Evolutionary conservation across 2,329 filamentous ascomycete genomes (phyloP).

Genomic region (Fusarium nodosum): DNA sequence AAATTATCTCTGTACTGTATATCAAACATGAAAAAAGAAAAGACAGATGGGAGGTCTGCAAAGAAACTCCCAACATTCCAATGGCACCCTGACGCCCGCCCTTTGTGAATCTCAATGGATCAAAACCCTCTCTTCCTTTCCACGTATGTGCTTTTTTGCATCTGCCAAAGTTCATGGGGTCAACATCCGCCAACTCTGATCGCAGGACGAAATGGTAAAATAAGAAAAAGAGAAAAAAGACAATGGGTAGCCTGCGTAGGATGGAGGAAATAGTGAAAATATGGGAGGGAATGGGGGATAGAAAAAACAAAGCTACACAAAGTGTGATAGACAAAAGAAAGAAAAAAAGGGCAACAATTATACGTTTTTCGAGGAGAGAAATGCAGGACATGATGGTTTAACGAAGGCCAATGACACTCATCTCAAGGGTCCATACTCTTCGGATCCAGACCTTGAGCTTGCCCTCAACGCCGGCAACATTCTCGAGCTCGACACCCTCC

Average conservation of each 20-base stretch:
- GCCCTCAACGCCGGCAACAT: slow-evolving; percentile 90
- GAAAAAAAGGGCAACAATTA: slow-evolving; percentile 29
- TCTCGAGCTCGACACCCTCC: slow-evolving; percentile 93
- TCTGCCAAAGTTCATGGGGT: slow-evolving; percentile 32
- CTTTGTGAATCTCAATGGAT: slow-evolving; percentile 45
- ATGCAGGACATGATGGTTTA: slow-evolving; percentile 51
- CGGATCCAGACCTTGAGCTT: slow-evolving; percentile 98
- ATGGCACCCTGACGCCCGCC: slow-evolving; percentile 50
- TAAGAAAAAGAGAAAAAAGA: slow-evolving; percentile 22
- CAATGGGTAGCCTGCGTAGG: slow-evolving; percentile 29
- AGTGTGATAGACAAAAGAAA: slow-evolving; percentile 40
- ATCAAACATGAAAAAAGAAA: slow-evolving; percentile 31
- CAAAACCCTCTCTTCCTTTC: slow-evolving; percentile 36
- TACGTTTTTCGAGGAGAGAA: slow-evolving; percentile 16
- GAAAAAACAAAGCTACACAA: slow-evolving; percentile 37
- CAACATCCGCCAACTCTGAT: slow-evolving; percentile 33
- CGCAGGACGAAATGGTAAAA: slow-evolving; percentile 29
- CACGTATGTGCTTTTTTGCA: slow-evolving; percentile 36
- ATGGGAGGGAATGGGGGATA: slow-evolving; percentile 6
- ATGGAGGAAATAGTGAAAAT: slow-evolving; percentile 30
- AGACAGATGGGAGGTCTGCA: slow-evolving; percentile 29
- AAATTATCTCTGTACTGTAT: slow-evolving; percentile 36
- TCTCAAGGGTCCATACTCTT: slow-evolving; percentile 98
- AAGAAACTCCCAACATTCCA: slow-evolving; percentile 39
- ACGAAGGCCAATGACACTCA: slow-evolving; percentile 91